Evolutionary conservation across 768 basidiomycete species (phyloP), one percentile per base, ranked within the genome.

Genomic region (Tulasnella sp.): DNA sequence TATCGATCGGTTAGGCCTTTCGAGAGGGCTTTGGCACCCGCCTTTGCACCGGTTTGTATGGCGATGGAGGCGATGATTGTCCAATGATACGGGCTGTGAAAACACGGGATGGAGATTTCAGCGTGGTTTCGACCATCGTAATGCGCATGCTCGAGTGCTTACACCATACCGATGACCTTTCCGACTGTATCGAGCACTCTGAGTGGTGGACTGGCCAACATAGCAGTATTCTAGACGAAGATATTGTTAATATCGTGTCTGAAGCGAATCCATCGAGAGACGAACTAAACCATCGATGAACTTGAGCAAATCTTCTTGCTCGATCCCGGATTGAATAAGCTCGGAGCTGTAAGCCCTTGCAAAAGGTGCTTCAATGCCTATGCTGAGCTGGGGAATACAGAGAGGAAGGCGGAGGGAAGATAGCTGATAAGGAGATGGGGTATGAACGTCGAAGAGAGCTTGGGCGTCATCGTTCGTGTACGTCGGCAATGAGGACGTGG

Each of bases 1-100:
- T 56, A 61, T 15, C 51, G 53, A 42, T 61, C 59, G 11, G 59
- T 56, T n/a, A 61, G 59, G 4, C 30, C 27, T 51, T 61, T 61
- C 51, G 59, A 61, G 24, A 61, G 26, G 8, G 44, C 47, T 51
- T 54, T 51, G 51, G 26, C 34, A 29, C 19, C 59, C 4, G 51
- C 43, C 26, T 53, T 51, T 13, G 59, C 59, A 3, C 13, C 17
- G 29, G 34, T 34, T 43, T 61, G 59, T 15, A 61, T 52, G 19
- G 44, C 4, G 17, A 30, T 29, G 8, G 19, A 17, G 50, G 59
- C 51, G 5, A 61, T 32, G 13, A 61, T 52, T 8, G 54, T 24
- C 59, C 59, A 61, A 41, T 52, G 50, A 19, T 54, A 38, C 38
- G 58, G 58, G 19, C 58, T 60, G 34, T 21, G 7, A 10, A 11